Evolutionary conservation across 768 basidiomycete species (phyloP).

Genomic region (Termitomyces sp.): DNA sequence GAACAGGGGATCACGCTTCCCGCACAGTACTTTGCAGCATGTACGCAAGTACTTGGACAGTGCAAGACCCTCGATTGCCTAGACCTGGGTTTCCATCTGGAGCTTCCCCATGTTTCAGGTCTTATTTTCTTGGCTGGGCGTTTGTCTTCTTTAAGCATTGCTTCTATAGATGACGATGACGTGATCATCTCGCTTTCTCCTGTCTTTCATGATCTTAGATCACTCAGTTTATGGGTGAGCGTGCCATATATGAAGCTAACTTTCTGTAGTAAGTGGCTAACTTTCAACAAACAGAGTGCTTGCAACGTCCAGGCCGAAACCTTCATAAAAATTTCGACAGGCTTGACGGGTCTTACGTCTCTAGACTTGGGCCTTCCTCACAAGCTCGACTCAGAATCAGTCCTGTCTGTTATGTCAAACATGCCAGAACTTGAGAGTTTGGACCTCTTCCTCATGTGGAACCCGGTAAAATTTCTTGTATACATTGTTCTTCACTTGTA

Average conservation of each 20-base stretch:
- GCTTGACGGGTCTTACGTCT: not conserved
- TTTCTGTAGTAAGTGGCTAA: not conserved
- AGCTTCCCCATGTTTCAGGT: not conserved
- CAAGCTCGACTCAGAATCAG: not conserved
- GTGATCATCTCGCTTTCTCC: not conserved
- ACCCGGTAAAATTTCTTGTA: not conserved
- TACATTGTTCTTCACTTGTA: not conserved
- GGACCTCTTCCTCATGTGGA: not conserved
- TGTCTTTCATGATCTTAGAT: not conserved
- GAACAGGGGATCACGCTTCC: slow-evolving; percentile 1
- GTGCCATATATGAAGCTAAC: not conserved
- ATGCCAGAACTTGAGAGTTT: not conserved
- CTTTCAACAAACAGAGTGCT: not conserved
- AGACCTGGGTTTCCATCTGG: not conserved
- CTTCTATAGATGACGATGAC: not conserved
- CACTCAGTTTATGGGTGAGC: not conserved
- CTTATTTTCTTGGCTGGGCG: not conserved
- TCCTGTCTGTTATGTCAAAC: not conserved
- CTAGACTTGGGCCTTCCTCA: not conserved
- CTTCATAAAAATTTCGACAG: not conserved
- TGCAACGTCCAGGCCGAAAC: not conserved
- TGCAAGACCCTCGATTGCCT: not conserved
- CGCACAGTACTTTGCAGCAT: not conserved
- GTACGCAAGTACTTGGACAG: not conserved
- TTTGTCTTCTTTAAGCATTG: not conserved